Conservation (phyloP, 179 eudicot genomes). For the Kewa caespitosa region DNA sequence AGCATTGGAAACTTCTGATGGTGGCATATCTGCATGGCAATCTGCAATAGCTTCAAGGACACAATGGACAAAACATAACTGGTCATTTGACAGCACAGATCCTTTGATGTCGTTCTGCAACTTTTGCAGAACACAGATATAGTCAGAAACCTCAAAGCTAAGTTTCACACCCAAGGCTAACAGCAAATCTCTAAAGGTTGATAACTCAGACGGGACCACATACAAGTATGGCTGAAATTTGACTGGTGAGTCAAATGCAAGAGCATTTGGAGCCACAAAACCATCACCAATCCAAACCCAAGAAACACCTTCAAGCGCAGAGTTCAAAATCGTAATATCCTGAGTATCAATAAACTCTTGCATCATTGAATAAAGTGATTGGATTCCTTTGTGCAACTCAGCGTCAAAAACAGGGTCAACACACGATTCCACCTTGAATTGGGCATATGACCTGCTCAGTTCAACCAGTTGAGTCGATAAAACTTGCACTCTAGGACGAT, state of each 20-base stretch:
- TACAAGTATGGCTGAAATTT: constrained; percentile 90
- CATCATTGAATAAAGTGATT: constrained; percentile 61
- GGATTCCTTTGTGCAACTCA: constrained; percentile 65
- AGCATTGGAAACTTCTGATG: constrained; percentile 47
- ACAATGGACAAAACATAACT: constrained; percentile 74
- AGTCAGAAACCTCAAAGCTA: constrained; percentile 82
- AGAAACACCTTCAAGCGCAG: constrained; percentile 68
- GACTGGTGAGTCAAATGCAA: constrained; percentile 99
- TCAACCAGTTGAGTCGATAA: constrained; percentile 69
- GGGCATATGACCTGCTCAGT: constrained; percentile 59
- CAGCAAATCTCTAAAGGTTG: constrained; percentile 74
- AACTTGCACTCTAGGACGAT: constrained; percentile 53
- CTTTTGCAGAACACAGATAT: constrained; percentile 61
- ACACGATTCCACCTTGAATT: constrained; percentile 45
- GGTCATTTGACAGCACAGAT: constrained; percentile 65
- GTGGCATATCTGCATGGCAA: constrained; percentile 50
- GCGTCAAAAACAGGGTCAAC: constrained; percentile 48
- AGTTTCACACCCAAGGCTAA: constrained; percentile 78
- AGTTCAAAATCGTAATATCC: constrained; percentile 50
- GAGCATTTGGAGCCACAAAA: constrained; percentile 74
- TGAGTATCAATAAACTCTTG: constrained; percentile 57
- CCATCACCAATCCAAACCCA: constrained; percentile 99
- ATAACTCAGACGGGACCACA: constrained; percentile 92
- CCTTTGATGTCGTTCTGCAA: constrained; percentile 66
- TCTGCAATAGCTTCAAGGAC: constrained; percentile 96